Evolutionary conservation across 2,329 filamentous ascomycete species (phyloP).

Genomic region (Sporothrix mexicana): DNA sequence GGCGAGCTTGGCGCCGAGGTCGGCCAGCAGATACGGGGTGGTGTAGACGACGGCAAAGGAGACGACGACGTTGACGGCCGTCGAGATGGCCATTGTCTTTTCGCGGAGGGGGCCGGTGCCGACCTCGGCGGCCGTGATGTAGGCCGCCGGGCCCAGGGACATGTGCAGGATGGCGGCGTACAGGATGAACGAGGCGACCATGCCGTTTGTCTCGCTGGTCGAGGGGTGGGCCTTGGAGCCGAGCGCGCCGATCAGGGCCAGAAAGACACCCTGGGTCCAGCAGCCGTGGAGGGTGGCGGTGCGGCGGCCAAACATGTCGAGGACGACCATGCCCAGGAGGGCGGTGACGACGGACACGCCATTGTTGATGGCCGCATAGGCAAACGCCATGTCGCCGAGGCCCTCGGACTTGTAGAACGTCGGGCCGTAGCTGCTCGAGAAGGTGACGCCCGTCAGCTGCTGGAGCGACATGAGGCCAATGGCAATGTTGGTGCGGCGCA

Average conservation of each 20-base stretch:
- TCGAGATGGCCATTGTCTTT: slow-evolving; percentile 25
- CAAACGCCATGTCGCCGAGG: slow-evolving; percentile 23
- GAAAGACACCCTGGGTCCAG: slow-evolving; percentile 29
- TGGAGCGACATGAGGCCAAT: slow-evolving; percentile 27
- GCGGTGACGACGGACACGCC: slow-evolving; percentile 27
- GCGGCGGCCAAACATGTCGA: slow-evolving; percentile 30
- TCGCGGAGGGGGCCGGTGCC: slow-evolving; percentile 24
- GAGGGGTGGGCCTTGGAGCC: slow-evolving; percentile 18
- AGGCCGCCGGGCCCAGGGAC: slow-evolving; percentile 22
- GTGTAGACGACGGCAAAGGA: slow-evolving; percentile 29
- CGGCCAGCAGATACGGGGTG: slow-evolving; percentile 25
- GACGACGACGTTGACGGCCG: slow-evolving; percentile 27
- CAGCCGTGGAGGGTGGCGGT: slow-evolving; percentile 27
- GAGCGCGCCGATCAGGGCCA: slow-evolving; percentile 25
- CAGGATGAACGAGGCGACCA: slow-evolving; percentile 26
- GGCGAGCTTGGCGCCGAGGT: slow-evolving; percentile 19
- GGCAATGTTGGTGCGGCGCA: slow-evolving; percentile 31
- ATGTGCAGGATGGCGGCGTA: slow-evolving; percentile 28
- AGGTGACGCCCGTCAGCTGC: slow-evolving; percentile 28
- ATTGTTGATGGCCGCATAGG: slow-evolving; percentile 30
- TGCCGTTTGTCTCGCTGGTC: slow-evolving; percentile 21
- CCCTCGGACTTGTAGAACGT: slow-evolving; percentile 28
- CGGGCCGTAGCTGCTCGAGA: slow-evolving; percentile 28
- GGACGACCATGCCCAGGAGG: background rate
- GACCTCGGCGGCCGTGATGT: slow-evolving; percentile 28